These are phyloP conservation scores for Eutrema salsugineum DNA, from an alignment of 441 rosid genomes.

Conservation along the genomic window DNA sequence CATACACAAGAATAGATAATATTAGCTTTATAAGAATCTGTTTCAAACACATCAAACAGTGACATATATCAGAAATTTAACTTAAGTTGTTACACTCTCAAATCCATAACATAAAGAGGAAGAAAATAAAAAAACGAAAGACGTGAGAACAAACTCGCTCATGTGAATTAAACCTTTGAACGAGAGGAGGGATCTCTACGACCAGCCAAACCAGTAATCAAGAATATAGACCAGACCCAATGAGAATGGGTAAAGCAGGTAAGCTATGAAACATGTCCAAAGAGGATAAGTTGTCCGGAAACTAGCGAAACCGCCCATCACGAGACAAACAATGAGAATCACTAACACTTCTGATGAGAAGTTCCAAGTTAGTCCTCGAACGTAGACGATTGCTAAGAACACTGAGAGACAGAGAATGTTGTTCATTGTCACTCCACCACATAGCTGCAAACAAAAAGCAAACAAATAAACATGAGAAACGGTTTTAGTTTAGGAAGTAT, in stretches of 20 bases:
- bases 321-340: slow-evolving; percentile 69
- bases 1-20: background rate
- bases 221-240: slow-evolving; percentile 80
- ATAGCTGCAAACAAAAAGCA: slow-evolving; percentile 52
- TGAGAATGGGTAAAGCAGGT: slow-evolving; percentile 72
- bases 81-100: slow-evolving; percentile 1
- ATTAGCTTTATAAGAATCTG: background rate
- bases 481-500: background rate
- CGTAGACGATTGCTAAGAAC: slow-evolving; percentile 76
- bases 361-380: slow-evolving; percentile 86
- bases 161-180: background rate
- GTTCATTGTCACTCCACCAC: slow-evolving; percentile 86
- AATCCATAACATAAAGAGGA: background rate
- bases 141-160: slow-evolving; percentile 5
- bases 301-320: slow-evolving; percentile 79
- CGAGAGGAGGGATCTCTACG: slow-evolving; percentile 33
- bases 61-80: background rate
- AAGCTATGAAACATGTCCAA: slow-evolving; percentile 77
- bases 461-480: too few relatives aligned
- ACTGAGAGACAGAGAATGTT: slow-evolving; percentile 85
- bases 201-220: slow-evolving; percentile 76
- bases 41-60: slow-evolving; percentile 5
- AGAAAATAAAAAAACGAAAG: background rate
- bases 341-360: slow-evolving; percentile 79
- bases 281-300: slow-evolving; percentile 80